Conservation (phyloP, 352 stramenopile genomes). For the Phytopythium helicoides region DNA sequence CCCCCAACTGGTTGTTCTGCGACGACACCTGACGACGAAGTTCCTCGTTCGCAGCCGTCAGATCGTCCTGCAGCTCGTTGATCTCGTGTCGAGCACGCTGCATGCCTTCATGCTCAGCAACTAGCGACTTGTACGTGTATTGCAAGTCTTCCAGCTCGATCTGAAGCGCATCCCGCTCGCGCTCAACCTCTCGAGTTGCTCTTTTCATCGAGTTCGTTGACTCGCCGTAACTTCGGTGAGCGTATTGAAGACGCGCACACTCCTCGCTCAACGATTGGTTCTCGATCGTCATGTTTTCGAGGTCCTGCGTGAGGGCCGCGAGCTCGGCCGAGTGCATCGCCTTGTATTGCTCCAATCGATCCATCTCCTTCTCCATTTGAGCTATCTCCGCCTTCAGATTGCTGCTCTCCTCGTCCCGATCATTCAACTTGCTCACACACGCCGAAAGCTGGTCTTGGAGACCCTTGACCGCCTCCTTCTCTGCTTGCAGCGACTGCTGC, state of each 20-base stretch:
- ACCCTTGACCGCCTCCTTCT: constrained; percentile 27
- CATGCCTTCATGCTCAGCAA: constrained; percentile 72
- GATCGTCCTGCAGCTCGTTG: constrained; percentile 51
- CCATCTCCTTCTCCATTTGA: constrained; percentile 52
- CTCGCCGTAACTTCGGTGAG: constrained; percentile 47
- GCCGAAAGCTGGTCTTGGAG: constrained; percentile 58
- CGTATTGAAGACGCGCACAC: constrained; percentile 57
- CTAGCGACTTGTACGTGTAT: constrained; percentile 67
- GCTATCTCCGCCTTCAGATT: constrained; percentile 38
- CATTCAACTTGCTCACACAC: constrained; percentile 57
- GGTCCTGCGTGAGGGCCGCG: constrained; percentile 62
- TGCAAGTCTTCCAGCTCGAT: constrained; percentile 79
- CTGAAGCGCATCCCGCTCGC: constrained; percentile 61
- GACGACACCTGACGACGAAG: constrained; percentile 58
- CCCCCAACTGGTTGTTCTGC: constrained; percentile 55
- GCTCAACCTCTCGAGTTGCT: constrained; percentile 53
- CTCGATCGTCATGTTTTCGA: constrained; percentile 88
- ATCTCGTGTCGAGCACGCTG: constrained; percentile 57
- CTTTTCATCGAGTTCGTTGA: constrained; percentile 55
- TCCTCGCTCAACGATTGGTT: constrained; percentile 86
- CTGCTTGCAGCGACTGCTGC: constrained; percentile 28
- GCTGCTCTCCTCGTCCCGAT: constrained; percentile 41
- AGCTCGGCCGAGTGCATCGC: constrained; percentile 66
- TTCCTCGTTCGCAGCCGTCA: constrained; percentile 58
- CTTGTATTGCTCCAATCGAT: constrained; percentile 56